These are phyloP conservation scores for Boletellus deceptivus DNA, from an alignment of 1,284 basidiomycete genomes.

Conservation along the genomic window DNA sequence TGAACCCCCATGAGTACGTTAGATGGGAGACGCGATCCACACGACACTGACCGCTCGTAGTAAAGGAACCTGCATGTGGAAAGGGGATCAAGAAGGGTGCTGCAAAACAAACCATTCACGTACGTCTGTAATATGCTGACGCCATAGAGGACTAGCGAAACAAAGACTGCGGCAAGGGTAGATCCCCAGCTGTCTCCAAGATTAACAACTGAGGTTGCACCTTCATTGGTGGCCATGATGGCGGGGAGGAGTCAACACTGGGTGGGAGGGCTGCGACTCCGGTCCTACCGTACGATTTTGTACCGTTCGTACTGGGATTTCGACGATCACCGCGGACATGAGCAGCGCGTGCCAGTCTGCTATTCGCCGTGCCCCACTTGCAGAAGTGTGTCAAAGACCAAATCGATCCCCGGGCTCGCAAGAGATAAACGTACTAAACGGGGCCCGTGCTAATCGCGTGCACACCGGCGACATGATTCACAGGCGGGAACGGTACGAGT, in stretches of 20 bases:
- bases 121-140: conserved; percentile 29
- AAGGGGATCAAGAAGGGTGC: neutral
- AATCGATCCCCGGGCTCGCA: too few species aligned
- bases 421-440: too few species aligned
- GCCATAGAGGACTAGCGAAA: conserved; percentile 24
- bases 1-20: conserved; percentile 11
- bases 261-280: neutral
- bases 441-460: too few species aligned
- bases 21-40: neutral
- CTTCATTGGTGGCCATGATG: conserved; percentile 12
- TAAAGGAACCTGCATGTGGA: conserved; percentile 23
- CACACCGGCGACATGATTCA: too few species aligned
- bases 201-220: conserved; percentile 5
- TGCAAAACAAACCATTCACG: conserved; percentile 1
- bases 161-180: conserved; percentile 23
- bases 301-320: conserved; percentile 1
- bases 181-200: conserved; percentile 23
- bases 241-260: neutral
- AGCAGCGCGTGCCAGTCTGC: neutral
- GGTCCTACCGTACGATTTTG: conserved; percentile 2
- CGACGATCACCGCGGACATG: conserved; percentile 16
- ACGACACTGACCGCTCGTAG: conserved; percentile 24
- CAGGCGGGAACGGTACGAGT: too few species aligned
- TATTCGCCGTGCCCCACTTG: too few species aligned
- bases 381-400: too few species aligned